Evolutionary conservation across 805 yeast species (phyloP), one percentile per base, ranked within the genome.

Genomic region (Saccharomycopsis fermentans): DNA sequence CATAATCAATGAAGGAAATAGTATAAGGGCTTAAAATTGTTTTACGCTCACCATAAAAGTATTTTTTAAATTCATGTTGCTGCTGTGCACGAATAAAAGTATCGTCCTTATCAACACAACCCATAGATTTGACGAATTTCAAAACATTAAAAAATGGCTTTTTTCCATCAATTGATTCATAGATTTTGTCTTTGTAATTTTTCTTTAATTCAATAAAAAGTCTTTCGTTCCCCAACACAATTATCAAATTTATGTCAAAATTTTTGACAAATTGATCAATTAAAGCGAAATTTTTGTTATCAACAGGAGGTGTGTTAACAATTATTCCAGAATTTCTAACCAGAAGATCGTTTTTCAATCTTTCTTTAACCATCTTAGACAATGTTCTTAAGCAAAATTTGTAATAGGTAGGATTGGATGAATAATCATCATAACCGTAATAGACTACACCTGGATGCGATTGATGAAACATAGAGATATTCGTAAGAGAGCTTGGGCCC

Each of bases 391-490:
- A 66, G 26, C 64, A 65, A 52, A 63, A 62, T 52, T 63, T 65
- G 56, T 64, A 71, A 50, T 62, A 64, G 51, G 62, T 64, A 48
- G 66, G 68, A 68, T 90, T 90, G 12, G 81, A 84, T 0, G 71
- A 64, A 12, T 81, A 75, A 39, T 74, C 71, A 54, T 84, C 87
- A 56, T 84, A 77, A 0, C 98, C 99, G 70, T 76, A 90, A 65
- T 79, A 83, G 65, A 86, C 84, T 8, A 87, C 92, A n/a, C 86
- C 69, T 0, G 98, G 97, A 69, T 89, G 95, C 68, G 89, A 88
- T n/a, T 88, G 87, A 68, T 87, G 91, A 62, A 86, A 82, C 61
- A 78, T 74, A 1, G 91, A 82, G 1, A 88, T 82, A 50, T 95
- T 94, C 11, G 88, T 83, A 0, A 90, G 81, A 61, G 83, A 76